Conservation (phyloP, 306 rosid species). For the Neltuma alba region DNA sequence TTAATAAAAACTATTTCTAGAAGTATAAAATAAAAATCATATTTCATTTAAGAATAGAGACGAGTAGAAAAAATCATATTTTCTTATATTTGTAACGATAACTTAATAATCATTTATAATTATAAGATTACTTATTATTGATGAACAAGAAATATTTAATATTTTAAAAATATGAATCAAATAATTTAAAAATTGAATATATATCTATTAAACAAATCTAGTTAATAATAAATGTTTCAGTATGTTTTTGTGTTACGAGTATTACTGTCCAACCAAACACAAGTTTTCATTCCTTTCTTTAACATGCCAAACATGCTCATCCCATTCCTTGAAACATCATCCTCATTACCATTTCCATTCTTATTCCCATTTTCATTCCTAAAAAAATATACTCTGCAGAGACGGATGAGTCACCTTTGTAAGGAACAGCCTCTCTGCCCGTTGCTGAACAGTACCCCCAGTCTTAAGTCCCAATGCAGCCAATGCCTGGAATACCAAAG, state of each 20-base stretch:
- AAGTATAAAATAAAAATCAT: neutral
- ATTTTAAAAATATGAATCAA: neutral
- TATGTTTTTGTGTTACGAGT: neutral
- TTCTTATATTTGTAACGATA: neutral
- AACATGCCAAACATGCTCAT: neutral
- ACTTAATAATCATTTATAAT: neutral
- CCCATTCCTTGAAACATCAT: neutral
- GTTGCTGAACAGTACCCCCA: slow-evolving; percentile 95
- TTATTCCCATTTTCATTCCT: neutral
- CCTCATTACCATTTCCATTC: neutral
- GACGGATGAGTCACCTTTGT: slow-evolving; percentile 65
- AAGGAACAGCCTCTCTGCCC: slow-evolving; percentile 96
- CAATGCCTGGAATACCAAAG: slow-evolving; percentile 61
- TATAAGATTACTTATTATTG: neutral
- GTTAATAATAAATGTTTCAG: neutral
- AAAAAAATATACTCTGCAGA: neutral
- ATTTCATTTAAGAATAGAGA: neutral
- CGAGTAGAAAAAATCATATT: neutral
- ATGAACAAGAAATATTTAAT: neutral
- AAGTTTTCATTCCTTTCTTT: neutral
- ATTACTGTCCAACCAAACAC: neutral
- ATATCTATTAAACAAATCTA: neutral
- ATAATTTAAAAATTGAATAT: no score
- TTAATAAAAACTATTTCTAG: neutral
- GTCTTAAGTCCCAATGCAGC: slow-evolving; percentile 79